These are phyloP conservation scores for Colletotrichum lentis DNA, from an alignment of 2,329 filamentous ascomycete genomes.

Conservation along the genomic window DNA sequence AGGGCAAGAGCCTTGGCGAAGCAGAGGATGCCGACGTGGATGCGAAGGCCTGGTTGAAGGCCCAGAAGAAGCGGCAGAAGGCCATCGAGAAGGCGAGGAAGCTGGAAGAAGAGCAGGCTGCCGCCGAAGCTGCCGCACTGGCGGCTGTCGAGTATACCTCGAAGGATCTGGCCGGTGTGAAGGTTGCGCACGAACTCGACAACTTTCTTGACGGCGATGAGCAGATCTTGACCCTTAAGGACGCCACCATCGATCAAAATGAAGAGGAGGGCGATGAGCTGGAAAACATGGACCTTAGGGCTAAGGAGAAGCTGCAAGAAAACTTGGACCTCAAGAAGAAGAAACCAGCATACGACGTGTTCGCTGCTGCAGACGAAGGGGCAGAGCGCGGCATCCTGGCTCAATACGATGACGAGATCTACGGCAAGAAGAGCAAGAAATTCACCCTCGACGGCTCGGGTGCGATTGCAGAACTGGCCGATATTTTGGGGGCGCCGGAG, in stretches of 20 bases:
- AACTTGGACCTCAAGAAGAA: slow-evolving; percentile 89
- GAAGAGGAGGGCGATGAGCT: slow-evolving; percentile 92
- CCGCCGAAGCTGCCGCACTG: slow-evolving; percentile 72
- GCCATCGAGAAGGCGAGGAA: slow-evolving; percentile 82
- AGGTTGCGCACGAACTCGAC: slow-evolving; percentile 85
- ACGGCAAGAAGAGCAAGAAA: slow-evolving; percentile 84
- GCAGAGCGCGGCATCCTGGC: slow-evolving; percentile 75
- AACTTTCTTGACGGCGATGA: slow-evolving; percentile 85
- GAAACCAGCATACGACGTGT: slow-evolving; percentile 86
- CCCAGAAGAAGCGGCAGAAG: slow-evolving; percentile 92
- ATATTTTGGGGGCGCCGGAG: slow-evolving; percentile 62
- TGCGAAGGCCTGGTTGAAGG: slow-evolving; percentile 85
- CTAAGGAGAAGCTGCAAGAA: slow-evolving; percentile 77
- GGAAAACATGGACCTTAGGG: slow-evolving; percentile 76
- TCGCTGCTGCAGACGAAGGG: slow-evolving; percentile 68
- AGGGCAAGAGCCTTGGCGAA: slow-evolving; percentile 87
- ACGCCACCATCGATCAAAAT: slow-evolving; percentile 82
- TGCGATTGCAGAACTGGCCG: slow-evolving; percentile 69
- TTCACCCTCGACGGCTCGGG: slow-evolving; percentile 88
- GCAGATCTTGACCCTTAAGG: slow-evolving; percentile 93
- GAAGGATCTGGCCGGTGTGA: slow-evolving; percentile 87
- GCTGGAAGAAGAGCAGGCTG: slow-evolving; percentile 77
- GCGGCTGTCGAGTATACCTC: slow-evolving; percentile 78
- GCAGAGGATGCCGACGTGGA: slow-evolving; percentile 73
- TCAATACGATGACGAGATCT: slow-evolving; percentile 96